Base-by-base conservation (phyloP, 805 yeast species). In the Candida loeiensis region DNA sequence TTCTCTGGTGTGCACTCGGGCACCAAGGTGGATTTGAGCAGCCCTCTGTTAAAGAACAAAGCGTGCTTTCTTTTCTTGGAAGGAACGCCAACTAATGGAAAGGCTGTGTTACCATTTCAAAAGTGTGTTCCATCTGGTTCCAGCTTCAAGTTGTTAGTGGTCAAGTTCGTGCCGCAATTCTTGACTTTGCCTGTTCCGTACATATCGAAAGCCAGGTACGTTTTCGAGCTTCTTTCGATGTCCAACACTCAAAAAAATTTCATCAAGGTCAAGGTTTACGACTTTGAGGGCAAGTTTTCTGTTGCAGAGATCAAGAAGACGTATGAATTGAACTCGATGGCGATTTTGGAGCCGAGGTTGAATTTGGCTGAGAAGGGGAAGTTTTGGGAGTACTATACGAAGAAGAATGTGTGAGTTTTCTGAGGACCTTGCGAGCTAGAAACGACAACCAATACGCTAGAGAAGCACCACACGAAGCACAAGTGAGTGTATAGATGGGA, bases 81-180 rank as follows among this genome's bases (percentile, higher is more conserved):
- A 54, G 95, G 95, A 0, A 85, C 95, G 0, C 73, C 95, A 0
- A 79, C 95, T 0, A 91, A 90, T 55, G 93, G 95, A 37, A 80
- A 80, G 45, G 80, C 89, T 0, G 55, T 90, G 1, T 68, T 90
- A 45, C 79, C 87, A 3, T 74, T 85, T 40, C 63, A 66, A 6
- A 28, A 33, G 5, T 39, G 40, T 29, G 30, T 20, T 17, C 45
- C 41, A 11, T 39, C 44, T 8, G 33, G 38, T 17, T 43, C 38
- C 29, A 50, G 49, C 7, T 46, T 61, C 42, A 70, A 66, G 40
- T 59, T 71, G 0, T 37, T 72, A 27, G 63, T 70, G 32, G 40
- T 71, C 37, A 71, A 68, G 41, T 45, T 59, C 13, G 50, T 54
- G 19, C 79, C 79, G 1, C 43, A 50, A 4, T 51, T 55, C 21